These are phyloP conservation scores for Maudiozyma barnettii DNA, from an alignment of 805 yeast genomes.

Conservation along the genomic window DNA sequence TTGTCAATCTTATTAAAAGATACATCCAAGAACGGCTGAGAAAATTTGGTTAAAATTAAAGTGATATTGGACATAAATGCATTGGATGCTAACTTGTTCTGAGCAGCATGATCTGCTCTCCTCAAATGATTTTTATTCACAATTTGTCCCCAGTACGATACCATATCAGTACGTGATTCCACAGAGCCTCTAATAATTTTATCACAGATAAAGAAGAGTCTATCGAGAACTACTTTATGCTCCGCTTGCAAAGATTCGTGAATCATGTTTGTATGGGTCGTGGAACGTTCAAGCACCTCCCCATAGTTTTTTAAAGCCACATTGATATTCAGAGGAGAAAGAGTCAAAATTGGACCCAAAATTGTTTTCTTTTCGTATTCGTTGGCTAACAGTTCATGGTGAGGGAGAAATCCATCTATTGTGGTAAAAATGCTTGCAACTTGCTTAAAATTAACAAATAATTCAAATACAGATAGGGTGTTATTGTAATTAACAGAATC, in stretches of 20 bases:
- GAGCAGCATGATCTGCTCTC: conserved; percentile 74
- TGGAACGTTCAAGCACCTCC: conserved; percentile 27
- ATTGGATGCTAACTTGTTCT: conserved; percentile 58
- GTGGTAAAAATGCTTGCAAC: conserved; percentile 54
- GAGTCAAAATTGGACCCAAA: conserved; percentile 65
- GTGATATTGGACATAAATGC: conserved; percentile 76
- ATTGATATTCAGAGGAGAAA: conserved; percentile 62
- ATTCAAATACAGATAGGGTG: conserved; percentile 46
- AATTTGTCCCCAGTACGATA: conserved; percentile 61
- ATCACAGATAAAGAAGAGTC: conserved; percentile 62
- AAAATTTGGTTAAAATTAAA: conserved; percentile 54
- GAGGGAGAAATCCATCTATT: conserved; percentile 44
- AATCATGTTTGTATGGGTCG: conserved; percentile 38
- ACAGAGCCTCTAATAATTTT: conserved; percentile 66
- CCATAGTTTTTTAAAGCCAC: conserved; percentile 41
- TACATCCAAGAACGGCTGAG: conserved; percentile 75
- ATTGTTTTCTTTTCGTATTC: conserved; percentile 53
- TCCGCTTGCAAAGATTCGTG: conserved; percentile 57
- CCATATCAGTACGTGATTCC: conserved; percentile 50
- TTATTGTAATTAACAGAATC: conserved; percentile 41
- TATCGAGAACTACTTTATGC: conserved; percentile 46
- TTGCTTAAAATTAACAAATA: conserved; percentile 47
- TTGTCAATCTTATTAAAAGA: conserved; percentile 60
- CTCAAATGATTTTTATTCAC: conserved; percentile 81
- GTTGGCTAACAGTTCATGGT: conserved; percentile 37